Evolutionary conservation across 2,329 filamentous ascomycete species (phyloP), one percentile per base, ranked within the genome.

Genomic region (Waltergamsia citrina): DNA sequence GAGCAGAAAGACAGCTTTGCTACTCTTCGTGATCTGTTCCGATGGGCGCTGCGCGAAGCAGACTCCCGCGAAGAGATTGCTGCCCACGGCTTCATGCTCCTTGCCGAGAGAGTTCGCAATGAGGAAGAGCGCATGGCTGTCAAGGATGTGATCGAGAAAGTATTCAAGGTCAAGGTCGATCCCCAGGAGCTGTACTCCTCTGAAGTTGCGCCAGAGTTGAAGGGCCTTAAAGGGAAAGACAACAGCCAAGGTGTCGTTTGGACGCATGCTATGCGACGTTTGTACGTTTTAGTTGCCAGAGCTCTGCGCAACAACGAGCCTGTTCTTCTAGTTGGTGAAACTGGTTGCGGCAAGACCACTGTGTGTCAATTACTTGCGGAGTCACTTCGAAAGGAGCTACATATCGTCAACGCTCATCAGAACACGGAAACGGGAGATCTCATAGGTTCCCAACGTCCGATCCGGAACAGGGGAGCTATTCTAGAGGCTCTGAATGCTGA

Each of bases 1-100:
- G 93, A 98, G 60, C 86, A 95, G 50, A 94, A 94, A 57, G 92
- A 90, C 52, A 90, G 90, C 53, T 98, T 98, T 55, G 92, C 93
- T 3, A 99, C 92, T 3, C 66, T 99, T 29, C 74, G 92, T 70
- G 92, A 99, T 56, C 65, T 99, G 24, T 99, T 98, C 52, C 73
- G 92, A 44, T 99, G 92, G 92, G 90, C 92, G 4, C 63, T 93
- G 37, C 74, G 92, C 47, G 76, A 79, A 37, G 87, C 87, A 1
- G 85, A 94, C 43, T 85, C 80, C 19, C 78, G 88, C 9, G 83
- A 96, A 42, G 80, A 95, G 42, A 78, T 99, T 38, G 92, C 92
- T 2, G 69, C 78, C 10, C 90, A 98, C 54, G 92, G 92, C 0
- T 98, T 90, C 53, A 95, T 98, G 87, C 72, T 99, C 8, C 71